Evolutionary conservation across 805 yeast species (phyloP).

Genomic region (Nakazawaea wyomingensis): DNA sequence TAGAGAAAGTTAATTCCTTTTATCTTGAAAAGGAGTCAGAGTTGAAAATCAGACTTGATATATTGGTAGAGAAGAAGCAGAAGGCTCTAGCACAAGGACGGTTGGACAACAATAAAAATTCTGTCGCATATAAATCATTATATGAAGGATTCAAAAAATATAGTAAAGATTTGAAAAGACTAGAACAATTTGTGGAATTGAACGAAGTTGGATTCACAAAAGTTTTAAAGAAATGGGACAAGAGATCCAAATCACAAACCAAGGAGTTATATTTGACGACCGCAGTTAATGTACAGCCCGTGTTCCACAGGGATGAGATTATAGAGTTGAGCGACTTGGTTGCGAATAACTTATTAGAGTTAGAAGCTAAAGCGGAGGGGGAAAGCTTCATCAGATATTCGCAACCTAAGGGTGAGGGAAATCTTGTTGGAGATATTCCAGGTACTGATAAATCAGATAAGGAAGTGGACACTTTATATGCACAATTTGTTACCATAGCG

Average conservation of each 20-base stretch:
- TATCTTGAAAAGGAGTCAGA: slow-evolving; percentile 90
- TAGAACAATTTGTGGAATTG: slow-evolving; percentile 90
- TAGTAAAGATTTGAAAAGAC: slow-evolving; percentile 78
- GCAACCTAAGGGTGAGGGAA: slow-evolving; percentile 2
- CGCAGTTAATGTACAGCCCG: slow-evolving; percentile 95
- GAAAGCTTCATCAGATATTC: slow-evolving; percentile 25
- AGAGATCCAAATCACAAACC: slow-evolving; percentile 89
- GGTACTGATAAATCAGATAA: slow-evolving; percentile 25
- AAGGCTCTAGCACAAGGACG: slow-evolving; percentile 42
- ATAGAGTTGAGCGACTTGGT: slow-evolving; percentile 77
- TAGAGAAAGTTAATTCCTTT: slow-evolving; percentile 92
- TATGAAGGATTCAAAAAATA: slow-evolving; percentile 88
- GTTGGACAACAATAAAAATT: slow-evolving; percentile 45
- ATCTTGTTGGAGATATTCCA: slow-evolving; percentile 1
- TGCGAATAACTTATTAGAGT: slow-evolving; percentile 60
- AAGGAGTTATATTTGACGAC: slow-evolving; percentile 87
- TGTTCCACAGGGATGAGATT: slow-evolving; percentile 85
- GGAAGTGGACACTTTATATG: slow-evolving; percentile 64
- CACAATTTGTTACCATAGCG: slow-evolving; percentile 48
- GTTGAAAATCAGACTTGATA: slow-evolving; percentile 71
- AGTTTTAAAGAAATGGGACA: slow-evolving; percentile 97
- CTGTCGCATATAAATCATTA: slow-evolving; percentile 74
- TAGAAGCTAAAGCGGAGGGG: slow-evolving; percentile 61
- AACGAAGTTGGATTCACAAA: slow-evolving; percentile 95
- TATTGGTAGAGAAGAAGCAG: slow-evolving; percentile 65